These are phyloP conservation scores for Pleodorina starrii DNA, from an alignment of 139 green algal genomes.

Conservation along the genomic window DNA sequence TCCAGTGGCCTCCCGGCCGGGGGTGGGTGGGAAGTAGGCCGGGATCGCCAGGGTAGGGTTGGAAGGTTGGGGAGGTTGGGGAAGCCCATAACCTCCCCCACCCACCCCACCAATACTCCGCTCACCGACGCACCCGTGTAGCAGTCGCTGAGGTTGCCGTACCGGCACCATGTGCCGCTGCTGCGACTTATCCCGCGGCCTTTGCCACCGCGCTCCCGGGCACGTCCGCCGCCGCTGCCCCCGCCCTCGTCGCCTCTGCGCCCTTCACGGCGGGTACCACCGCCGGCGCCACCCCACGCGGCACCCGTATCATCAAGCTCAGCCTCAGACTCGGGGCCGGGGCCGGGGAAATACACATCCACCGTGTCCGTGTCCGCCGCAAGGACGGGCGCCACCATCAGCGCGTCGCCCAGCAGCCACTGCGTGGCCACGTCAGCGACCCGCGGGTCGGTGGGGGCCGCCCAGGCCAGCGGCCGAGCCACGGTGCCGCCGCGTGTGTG, in stretches of 20 bases:
- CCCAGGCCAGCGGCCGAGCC: conserved; percentile 71
- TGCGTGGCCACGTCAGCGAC: background rate
- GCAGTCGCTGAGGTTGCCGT: conserved; percentile 10
- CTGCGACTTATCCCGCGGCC: background rate
- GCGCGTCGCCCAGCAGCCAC: conserved; percentile 27
- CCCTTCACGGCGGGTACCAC: background rate
- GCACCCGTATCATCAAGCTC: background rate
- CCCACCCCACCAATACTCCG: too few species aligned
- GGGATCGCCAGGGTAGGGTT: too few species aligned
- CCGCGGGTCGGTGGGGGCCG: conserved; percentile 5
- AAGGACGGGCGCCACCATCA: conserved; percentile 40
- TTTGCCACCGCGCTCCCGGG: background rate
- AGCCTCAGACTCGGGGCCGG: background rate
- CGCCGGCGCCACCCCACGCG: background rate
- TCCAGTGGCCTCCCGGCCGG: too few species aligned
- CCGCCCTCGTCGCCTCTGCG: background rate
- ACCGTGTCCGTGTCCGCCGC: conserved; percentile 5
- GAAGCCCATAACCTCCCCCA: too few species aligned
- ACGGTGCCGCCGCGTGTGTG: conserved; percentile 69
- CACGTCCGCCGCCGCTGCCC: background rate
- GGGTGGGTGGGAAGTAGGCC: too few species aligned
- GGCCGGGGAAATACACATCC: conserved; percentile 17
- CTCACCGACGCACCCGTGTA: conserved; percentile 31
- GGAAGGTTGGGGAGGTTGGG: too few species aligned
- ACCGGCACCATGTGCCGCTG: conserved; percentile 18